Percentiles rank a stretch among this genome's conserved stretches.
Conservation (phyloP, 2,329 filamentous ascomycete genomes). For the Eurotiales sp. region DNA sequence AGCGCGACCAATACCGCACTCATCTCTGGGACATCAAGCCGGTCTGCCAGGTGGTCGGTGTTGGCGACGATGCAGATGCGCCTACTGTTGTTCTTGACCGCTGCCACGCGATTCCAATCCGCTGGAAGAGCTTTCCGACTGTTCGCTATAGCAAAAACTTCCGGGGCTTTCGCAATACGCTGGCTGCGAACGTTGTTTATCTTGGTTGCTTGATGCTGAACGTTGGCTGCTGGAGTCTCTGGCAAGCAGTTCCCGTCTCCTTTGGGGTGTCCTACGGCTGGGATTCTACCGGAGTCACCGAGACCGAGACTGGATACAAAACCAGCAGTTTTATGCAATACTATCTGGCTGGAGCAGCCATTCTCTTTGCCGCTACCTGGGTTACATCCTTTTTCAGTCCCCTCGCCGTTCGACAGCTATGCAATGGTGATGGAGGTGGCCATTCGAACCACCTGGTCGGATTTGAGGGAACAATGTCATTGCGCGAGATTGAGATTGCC, state of each 20-base stretch:
- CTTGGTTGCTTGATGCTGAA: constrained; percentile 14
- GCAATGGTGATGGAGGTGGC: constrained; percentile 12
- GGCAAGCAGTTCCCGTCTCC: background rate
- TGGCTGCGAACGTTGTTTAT: constrained; percentile 14
- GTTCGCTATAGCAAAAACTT: constrained; percentile 17
- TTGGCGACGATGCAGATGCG: constrained; percentile 25
- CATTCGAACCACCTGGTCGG: constrained; percentile 16
- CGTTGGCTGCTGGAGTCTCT: constrained; percentile 12
- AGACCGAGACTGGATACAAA: too few relatives aligned
- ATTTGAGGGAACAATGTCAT: constrained; percentile 17
- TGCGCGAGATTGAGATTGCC: constrained; percentile 14
- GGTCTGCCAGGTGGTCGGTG: constrained; percentile 28
- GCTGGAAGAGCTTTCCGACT: constrained; percentile 29
- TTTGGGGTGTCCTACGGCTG: constrained; percentile 6
- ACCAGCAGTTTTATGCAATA: background rate
- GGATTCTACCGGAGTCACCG: background rate
- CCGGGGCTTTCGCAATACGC: constrained; percentile 10
- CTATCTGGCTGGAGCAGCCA: constrained; percentile 13
- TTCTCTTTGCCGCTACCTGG: constrained; percentile 14
- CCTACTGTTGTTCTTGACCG: constrained; percentile 25
- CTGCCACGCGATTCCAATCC: constrained; percentile 28
- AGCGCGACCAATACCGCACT: constrained; percentile 24
- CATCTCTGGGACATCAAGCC: constrained; percentile 32
- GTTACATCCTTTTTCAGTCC: constrained; percentile 18
- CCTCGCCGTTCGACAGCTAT: constrained; percentile 17